Percentiles rank a stretch among this genome's conserved stretches.
These are phyloP conservation scores for Pseudogymnoascus sp. DNA, from an alignment of 2,329 filamentous ascomycete genomes.

Conservation along the genomic window DNA sequence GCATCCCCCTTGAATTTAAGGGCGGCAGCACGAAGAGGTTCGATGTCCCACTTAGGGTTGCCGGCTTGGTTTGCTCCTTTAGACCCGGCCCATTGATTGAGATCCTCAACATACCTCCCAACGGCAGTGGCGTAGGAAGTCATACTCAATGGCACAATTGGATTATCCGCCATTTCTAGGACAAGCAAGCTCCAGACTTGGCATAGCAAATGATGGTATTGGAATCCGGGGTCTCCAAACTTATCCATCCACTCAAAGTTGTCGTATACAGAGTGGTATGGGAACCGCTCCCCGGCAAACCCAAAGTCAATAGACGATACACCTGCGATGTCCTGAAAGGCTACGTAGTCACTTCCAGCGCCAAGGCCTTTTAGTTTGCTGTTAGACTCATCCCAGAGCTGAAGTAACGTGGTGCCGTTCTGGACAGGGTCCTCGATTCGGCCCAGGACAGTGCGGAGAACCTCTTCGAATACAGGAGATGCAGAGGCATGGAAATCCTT, in stretches of 20 bases:
- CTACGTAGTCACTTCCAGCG: conserved; percentile 71
- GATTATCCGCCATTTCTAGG: conserved; percentile 73
- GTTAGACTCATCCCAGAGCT: conserved; percentile 63
- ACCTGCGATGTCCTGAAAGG: conserved; percentile 86
- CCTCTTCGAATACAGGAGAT: conserved; percentile 68
- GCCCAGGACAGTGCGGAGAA: conserved; percentile 63
- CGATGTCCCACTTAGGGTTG: conserved; percentile 27
- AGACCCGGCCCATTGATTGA: conserved; percentile 56
- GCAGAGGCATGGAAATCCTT: conserved; percentile 66
- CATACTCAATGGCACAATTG: conserved; percentile 76
- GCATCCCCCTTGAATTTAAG: conserved; percentile 50
- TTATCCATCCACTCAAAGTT: conserved; percentile 77
- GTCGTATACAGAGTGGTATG: conserved; percentile 80
- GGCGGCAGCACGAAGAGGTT: conserved; percentile 54
- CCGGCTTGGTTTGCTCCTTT: conserved; percentile 46
- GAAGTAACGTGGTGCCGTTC: conserved; percentile 58
- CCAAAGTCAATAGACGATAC: conserved; percentile 78
- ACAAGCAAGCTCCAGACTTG: conserved; percentile 76
- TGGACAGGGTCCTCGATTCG: conserved; percentile 62
- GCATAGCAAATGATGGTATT: conserved; percentile 69
- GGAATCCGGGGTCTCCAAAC: conserved; percentile 72
- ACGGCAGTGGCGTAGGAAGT: conserved; percentile 61
- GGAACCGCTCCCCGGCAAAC: conserved; percentile 60
- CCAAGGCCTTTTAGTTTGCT: conserved; percentile 59
- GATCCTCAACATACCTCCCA: conserved; percentile 52